A percentile compares a stretch with the other conserved stretches of the same genome.
Conservation (phyloP, 73 alveolate genomes). For the Paramecium octaurelia region DNA sequence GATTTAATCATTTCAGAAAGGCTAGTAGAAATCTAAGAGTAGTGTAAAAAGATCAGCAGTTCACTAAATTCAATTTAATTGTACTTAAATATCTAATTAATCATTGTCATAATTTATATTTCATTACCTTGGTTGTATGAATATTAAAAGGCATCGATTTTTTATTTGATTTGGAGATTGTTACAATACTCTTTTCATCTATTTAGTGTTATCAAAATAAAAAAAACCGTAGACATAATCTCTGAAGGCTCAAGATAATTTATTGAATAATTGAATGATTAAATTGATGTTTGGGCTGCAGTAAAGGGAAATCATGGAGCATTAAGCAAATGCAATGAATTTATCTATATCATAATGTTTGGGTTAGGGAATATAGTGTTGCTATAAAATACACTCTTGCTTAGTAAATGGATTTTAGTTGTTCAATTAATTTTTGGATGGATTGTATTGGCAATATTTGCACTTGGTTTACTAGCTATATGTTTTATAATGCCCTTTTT, state of each 20-base stretch:
- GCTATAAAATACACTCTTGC: not conserved
- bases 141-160: not conserved
- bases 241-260: not conserved
- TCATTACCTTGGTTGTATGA: not conserved
- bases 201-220: not conserved
- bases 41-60: not conserved
- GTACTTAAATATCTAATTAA: not conserved
- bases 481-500: not conserved
- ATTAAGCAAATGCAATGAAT: not conserved
- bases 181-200: not conserved
- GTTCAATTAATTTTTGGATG: slow-evolving; percentile 1
- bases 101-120: not conserved
- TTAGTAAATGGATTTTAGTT: not conserved
- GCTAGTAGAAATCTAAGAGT: not conserved
- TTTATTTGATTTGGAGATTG: not conserved
- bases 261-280: not conserved
- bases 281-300: not conserved
- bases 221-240: not conserved
- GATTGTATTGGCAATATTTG: not conserved
- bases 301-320: not conserved
- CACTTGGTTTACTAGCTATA: not conserved
- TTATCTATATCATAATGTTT: slow-evolving; percentile 1
- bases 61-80: not conserved
- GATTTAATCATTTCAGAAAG: not conserved
- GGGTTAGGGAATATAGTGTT: not conserved